Evolutionary conservation across 257 asterid genomes (phyloP), one percentile per base, ranked within the genome.

Genomic region (Eustoma russellianum): DNA sequence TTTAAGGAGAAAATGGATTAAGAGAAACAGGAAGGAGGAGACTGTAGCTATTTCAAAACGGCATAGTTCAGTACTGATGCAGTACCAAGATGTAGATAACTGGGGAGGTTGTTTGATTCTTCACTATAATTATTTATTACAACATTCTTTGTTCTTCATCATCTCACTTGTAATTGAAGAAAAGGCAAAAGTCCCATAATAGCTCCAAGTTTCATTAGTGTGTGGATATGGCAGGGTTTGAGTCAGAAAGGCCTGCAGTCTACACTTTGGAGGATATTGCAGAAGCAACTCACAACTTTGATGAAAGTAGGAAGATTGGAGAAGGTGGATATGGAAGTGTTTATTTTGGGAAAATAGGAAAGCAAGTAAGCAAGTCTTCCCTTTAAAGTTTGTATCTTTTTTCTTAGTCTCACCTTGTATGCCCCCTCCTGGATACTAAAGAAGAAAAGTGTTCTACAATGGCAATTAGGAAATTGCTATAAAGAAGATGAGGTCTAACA

Each of bases 261-360:
- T 84, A 82, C 81, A 74, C 77, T 51, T 74, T 82, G 38, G 86
- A 82, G 59, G 91, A 80, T 78, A 69, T 88, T 19, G 79, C 72
- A 53, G 86, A 78, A 70, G 94, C 96, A 28, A 88, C 96, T 15
- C 40, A 38, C 6, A 52, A 82, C 61, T 88, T 85, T 49, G 86
- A 88, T 41, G 95, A 80, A 53, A 46, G 82, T 7, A 78, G 81
- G 55, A 78, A 74, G 66, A 78, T 88, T 14, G 96, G 96, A 14
- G 75, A 59, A 63, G 96, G 95, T 19, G 96, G 96, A 14, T 88
- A 82, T 71, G 96, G 94, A 63, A 79, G 82, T 65, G 94, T 88
- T 6, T 88, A 74, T 57, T 73, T 66, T 66, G 95, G 96, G 24
- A 67, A 51, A 40, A 54, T 80, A 0, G 81, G 72, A 52, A 81